These are phyloP conservation scores for Grosmannia serpens DNA, from an alignment of 2,329 filamentous ascomycete species.

Conservation along the genomic window DNA sequence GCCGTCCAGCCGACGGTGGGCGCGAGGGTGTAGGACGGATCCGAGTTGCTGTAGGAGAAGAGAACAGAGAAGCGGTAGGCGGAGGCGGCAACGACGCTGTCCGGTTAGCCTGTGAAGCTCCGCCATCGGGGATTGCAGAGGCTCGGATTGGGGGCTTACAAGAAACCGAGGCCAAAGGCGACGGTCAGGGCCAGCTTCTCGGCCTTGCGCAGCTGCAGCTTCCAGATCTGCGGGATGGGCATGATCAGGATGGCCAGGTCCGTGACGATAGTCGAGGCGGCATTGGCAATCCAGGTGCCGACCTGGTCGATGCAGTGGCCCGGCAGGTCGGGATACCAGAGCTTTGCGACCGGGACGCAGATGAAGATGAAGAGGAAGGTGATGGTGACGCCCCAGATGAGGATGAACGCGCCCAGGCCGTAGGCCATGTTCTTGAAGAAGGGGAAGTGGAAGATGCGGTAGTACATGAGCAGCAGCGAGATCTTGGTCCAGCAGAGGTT, in stretches of 20 bases:
- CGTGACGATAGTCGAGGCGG: conserved; percentile 32
- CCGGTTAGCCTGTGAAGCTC: background rate
- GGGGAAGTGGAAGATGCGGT: conserved; percentile 35
- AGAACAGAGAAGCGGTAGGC: conserved; percentile 35
- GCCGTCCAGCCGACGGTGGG: conserved; percentile 34
- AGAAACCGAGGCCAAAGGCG: conserved; percentile 32
- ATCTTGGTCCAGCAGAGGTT: conserved; percentile 39
- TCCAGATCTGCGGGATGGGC: conserved; percentile 34
- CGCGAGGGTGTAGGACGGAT: conserved; percentile 35
- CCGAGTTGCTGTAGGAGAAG: conserved; percentile 27
- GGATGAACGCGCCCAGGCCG: conserved; percentile 28
- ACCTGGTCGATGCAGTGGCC: conserved; percentile 38
- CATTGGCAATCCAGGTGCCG: conserved; percentile 38
- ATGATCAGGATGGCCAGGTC: conserved; percentile 33
- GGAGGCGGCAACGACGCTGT: conserved; percentile 32
- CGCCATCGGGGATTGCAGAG: too few species aligned
- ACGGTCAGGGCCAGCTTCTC: conserved; percentile 33
- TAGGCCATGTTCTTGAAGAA: conserved; percentile 30
- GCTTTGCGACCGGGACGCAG: conserved; percentile 36
- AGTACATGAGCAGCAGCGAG: conserved; percentile 39
- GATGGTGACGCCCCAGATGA: conserved; percentile 35
- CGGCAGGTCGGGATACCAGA: conserved; percentile 33
- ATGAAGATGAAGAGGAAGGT: conserved; percentile 40
- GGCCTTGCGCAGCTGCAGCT: conserved; percentile 25
- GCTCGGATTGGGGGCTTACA: conserved; percentile 23